Base-by-base conservation (phyloP, 768 basidiomycete species). In the Phylloporus sp. region DNA sequence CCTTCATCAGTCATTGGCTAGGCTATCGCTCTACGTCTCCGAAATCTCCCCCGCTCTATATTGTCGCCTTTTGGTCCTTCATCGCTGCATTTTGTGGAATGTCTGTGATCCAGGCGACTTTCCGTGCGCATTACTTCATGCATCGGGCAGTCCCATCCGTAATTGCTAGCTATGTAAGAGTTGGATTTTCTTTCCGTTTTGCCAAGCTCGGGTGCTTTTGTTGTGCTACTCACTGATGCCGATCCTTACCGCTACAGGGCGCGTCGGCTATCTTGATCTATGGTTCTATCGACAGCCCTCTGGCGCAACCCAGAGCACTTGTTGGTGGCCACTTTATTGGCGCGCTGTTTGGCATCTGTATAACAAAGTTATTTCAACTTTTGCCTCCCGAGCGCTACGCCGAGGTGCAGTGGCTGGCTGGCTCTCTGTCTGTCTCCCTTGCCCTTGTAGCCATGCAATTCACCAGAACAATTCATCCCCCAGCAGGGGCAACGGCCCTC, bases 401-500 rank as follows among this genome's bases (percentile, higher is more conserved):
- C 24, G 60, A 77, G n/a, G 59, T 80, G 24, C 54, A 69, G 40
- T 83, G 79, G 80, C 66, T 50, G n/a, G 60, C 54, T 24, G 60
- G 41, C 6, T 63, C 54, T 16, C 51, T 82, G 12, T 71, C 77
- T 0, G 75, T 73, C 47, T 74, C 75, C 2, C 56, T 67, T 15
- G 48, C 75, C 22, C 60, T 79, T 32, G 75, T 79, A 16, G 59
- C 70, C 22, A 80, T 82, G 81, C 78, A 80, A 55, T 66, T 81
- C 45, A 79, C 79, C 9, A 62, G 61, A 10, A 82, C 76, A 6
- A 74, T 73, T 9, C 80, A 81, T 59, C 81, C 80, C 3, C 80
- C 81, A 20, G 80, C 78, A 45, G 81, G 80, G 50, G 80, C 78
- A n/a, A 80, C 80, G 1, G 79, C 80, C 20, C 67, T 81, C 29